Base-by-base conservation (phyloP, 305 asterid species). In the Solanum hybrid region DNA sequence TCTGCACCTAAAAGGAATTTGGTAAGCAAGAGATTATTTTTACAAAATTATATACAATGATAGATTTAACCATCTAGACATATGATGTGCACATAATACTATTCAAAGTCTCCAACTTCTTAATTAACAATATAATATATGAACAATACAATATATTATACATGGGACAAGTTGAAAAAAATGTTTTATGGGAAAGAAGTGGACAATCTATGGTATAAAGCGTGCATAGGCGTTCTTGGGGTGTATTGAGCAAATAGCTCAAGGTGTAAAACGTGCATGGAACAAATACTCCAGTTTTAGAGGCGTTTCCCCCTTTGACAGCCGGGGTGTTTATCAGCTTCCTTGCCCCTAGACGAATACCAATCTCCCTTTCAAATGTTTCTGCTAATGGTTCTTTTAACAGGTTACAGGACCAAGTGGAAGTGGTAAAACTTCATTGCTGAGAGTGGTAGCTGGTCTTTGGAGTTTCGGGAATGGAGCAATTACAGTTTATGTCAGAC, bases 371-470 rank as follows among this genome's bases (percentile, higher is more conserved):
- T 85, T 85, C 36, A 85, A 19, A 32, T 85, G 34, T n/a, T 85
- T 40, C 34, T 85, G 29, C 77, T 60, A 56, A 86, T 92, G 86
- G 93, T 92, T 93, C 90, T 90, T 86, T 91, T 92, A 89, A 93
- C 97, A 97, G 99, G 85, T 97, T 91, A 92, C 98, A 86, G 99
- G 99, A 87, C 98, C 98, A 26, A 97, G 99, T 91, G 99, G 99
- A 79, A 95, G 98, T 91, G 99, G 99, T 79, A 97, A 97, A 93
- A 97, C 99, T 90, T 96, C 99, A 60, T 89, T 96, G 77, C 90
- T 97, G 89, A 96, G 99, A 93, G 94, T 98, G 77, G 36, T 96
- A 76, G 99, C 99, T 88, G 99, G 99, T 90, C 96, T 96, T 88
- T 97, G 99, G 99, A 95, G 91, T 92, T 94, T 91, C 19, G 99